Evolutionary conservation across 345 rosid species (phyloP).

Genomic region (Trapa incisa): DNA sequence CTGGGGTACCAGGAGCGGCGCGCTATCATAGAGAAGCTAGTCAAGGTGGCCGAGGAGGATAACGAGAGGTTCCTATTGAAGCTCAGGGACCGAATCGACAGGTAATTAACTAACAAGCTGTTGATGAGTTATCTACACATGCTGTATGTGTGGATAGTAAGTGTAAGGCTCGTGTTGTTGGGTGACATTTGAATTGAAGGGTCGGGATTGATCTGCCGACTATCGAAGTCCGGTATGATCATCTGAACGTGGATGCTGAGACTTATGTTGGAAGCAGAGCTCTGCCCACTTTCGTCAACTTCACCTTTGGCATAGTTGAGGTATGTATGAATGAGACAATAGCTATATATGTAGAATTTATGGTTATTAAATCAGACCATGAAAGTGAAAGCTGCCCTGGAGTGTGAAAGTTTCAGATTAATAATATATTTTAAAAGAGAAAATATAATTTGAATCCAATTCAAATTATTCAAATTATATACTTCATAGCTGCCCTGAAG

Average conservation of each 20-base stretch:
- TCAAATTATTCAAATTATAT: too few relatives aligned
- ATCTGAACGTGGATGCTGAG: slow-evolving; percentile 45
- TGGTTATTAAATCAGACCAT: too few relatives aligned
- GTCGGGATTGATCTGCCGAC: slow-evolving; percentile 43
- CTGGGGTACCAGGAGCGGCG: slow-evolving; percentile 29
- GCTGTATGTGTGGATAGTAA: too few relatives aligned
- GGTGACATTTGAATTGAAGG: slow-evolving; percentile 13
- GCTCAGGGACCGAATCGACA: slow-evolving; percentile 14
- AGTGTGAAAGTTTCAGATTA: too few relatives aligned
- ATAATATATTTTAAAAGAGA: too few relatives aligned
- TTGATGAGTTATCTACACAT: not conserved
- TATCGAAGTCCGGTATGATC: slow-evolving; percentile 44
- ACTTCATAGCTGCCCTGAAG: too few relatives aligned
- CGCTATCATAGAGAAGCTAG: slow-evolving; percentile 23
- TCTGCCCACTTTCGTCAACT: slow-evolving; percentile 47
- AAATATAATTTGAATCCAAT: too few relatives aligned
- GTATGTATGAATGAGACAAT: slow-evolving; percentile 14
- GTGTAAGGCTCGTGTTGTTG: not conserved
- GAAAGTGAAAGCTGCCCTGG: too few relatives aligned
- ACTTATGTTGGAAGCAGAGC: slow-evolving; percentile 58
- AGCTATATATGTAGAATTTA: too few relatives aligned
- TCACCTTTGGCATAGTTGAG: slow-evolving; percentile 33
- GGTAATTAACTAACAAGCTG: not conserved
- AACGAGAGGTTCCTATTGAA: slow-evolving; percentile 26
- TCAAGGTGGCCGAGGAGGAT: slow-evolving; percentile 26